Percentiles rank a stretch among this genome's conserved stretches.
Evolutionary conservation across 164 flowering plant species (phyloP).

Genomic region (Vitis cinerea): DNA sequence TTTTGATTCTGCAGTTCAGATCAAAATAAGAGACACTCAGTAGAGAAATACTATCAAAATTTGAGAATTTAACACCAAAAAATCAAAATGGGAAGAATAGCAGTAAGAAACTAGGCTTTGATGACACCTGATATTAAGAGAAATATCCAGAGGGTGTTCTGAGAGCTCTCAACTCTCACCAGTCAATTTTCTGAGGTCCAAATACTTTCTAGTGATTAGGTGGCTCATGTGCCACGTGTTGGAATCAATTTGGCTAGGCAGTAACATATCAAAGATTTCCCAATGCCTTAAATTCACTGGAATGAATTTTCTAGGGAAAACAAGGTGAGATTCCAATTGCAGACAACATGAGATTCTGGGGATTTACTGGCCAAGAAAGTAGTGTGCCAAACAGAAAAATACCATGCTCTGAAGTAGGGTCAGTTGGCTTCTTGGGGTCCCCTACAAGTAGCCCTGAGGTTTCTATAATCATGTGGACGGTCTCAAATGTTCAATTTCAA

Average conservation of each 20-base stretch:
- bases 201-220: background rate
- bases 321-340: background rate
- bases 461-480: too few relatives aligned
- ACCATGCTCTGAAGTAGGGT: too few relatives aligned
- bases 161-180: background rate
- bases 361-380: too few relatives aligned
- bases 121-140: background rate
- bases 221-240: background rate
- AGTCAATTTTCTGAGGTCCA: conserved; percentile 2
- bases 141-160: background rate
- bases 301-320: background rate
- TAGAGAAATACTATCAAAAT: background rate
- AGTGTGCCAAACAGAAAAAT: too few relatives aligned
- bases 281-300: background rate
- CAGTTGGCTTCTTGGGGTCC: too few relatives aligned
- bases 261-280: background rate
- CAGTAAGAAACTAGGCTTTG: background rate
- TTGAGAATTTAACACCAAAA: background rate
- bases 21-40: background rate
- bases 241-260: background rate
- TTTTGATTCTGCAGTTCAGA: background rate
- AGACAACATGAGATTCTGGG: background rate
- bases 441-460: too few relatives aligned
- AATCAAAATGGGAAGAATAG: background rate
- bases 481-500: too few relatives aligned